Base-by-base conservation (phyloP, 768 basidiomycete genomes). In the Mycena venus region DNA sequence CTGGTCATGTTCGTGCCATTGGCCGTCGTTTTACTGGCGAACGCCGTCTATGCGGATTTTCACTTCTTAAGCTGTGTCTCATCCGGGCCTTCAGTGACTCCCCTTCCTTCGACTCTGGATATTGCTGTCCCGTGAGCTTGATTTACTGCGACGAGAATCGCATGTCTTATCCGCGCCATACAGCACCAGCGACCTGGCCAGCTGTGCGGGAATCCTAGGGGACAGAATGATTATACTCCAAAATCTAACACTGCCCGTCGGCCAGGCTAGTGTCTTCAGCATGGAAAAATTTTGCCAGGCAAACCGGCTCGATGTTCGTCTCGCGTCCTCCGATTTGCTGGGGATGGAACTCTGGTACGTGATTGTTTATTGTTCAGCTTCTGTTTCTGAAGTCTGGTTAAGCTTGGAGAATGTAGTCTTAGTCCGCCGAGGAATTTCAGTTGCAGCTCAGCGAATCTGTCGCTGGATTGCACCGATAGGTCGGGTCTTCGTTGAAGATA, bases 171-270 rank as follows among this genome's bases (percentile, higher is more conserved):
- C 25, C 21, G 25, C 19, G 4, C 68, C 8, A 51, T 19, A 10
- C 56, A 70, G 68, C 38, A n/a, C 59, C 9, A 70, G 59, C 34
- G 59, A 62, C 58, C 11, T 70, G 47, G 38, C 21, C 2, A 38
- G n/a, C 23, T 70, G 68, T 32, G 17, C 38, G 21, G 68, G 68
- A 59, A 70, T 70, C 15, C 59, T 70, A 4, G 68, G 68, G 44
- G 23, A 44, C 10, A 34, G 32, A n/a, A 62, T 38, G 68, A 27
- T 70, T 2, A n/a, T 32, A 36, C 23, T 70, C 19, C 15, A 69
- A 53, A 62, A 70, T 59, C 59, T 70, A 8, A 61, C 68, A 2
- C 59, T 51, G 17, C 68, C 68, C 15, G 27, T 70, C 23, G 44
- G 59, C 11, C 32, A n/a, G 12, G 47, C 34, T 5, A 29, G 34